Base-by-base conservation (phyloP, 164 flowering plant species). In the Vitis rupestris region DNA sequence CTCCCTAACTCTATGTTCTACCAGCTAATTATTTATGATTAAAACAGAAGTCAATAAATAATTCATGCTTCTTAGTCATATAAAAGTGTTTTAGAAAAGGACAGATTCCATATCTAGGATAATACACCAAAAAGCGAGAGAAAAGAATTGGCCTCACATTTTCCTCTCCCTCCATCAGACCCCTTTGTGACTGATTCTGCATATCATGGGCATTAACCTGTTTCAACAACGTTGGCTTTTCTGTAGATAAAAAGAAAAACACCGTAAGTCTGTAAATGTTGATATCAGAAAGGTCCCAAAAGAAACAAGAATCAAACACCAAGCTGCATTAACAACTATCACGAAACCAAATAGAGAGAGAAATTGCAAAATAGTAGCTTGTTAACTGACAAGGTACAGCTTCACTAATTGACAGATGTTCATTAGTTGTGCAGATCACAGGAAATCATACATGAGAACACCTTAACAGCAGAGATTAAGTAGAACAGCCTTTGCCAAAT, bases 101-200 rank as follows among this genome's bases (percentile, higher is more conserved):
- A 29, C 12, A 11, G 4, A 10, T 10, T 3, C 4, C 8, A 47
- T 61, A 10, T 53, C 56, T 53, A 53, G 56, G 15, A 10, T 8
- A 19, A 57, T 12, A 53, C 4, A 57, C 30, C 51, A 10, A 59
- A 58, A 27, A 48, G 63, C 0, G 1, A 59, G 16, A 9, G 31
- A 60, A 27, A 48, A 61, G 27, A 37, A 55, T 14, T 69, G 10
- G n/a, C 62, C 89, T 83, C 72, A 92, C 97, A 61, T 79, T 75
- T 81, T 84, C 90, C 23, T 81, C 87, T 57, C 70, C 88, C 66
- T 79, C 88, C 29, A 55, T 48, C 5, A 37, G 61, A 63, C 69
- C 77, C 55, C 59, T 62, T 31, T 70, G 84, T 29, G 30, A 59
- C 37, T 59, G 64, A 63, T 69, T 57, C 56, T 66, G 74, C 11